phyloP scores from a whole-genome alignment of 768 basidiomycete genomes.

The Tubosaeta brunneosetosa region DNA sequence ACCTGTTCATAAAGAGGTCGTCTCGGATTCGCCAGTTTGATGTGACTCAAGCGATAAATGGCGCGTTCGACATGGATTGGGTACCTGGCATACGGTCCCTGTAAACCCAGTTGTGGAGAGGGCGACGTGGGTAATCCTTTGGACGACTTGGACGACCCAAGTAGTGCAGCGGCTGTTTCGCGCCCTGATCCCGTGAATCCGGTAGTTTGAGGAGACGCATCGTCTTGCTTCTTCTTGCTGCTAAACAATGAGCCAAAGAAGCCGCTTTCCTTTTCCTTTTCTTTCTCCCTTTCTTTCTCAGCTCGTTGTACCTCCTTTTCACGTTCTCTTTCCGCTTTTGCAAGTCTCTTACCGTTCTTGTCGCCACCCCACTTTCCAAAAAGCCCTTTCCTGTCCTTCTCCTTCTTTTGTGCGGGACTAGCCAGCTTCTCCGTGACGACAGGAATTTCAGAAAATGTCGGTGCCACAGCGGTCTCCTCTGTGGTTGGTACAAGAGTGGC shows the following conservation, averaged over 20 bases:
- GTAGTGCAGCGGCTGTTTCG: conserved; percentile 81
- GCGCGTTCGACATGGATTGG: conserved; percentile 99
- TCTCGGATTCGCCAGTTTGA: conserved; percentile 96
- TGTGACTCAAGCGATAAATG: conserved; percentile 95
- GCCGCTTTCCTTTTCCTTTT: conserved; percentile 58
- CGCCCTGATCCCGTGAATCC: conserved; percentile 54
- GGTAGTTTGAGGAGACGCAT: conserved; percentile 40
- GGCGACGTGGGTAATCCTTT: conserved; percentile 59
- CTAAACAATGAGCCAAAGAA: conserved; percentile 94
- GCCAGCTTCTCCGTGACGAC: conserved; percentile 13
- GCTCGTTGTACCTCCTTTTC: conserved; percentile 44
- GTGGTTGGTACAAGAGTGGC: conserved; percentile 23
- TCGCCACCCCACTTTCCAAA: conserved; percentile 63
- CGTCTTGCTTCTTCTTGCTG: conserved; percentile 82
- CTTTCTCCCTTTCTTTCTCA: conserved; percentile 44
- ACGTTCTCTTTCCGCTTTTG: conserved; percentile 37
- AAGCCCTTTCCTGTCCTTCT: conserved; percentile 71
- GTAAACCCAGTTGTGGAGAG: conserved; percentile 45
- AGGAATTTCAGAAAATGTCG: conserved; percentile 23
- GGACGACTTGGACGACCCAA: conserved; percentile 79
- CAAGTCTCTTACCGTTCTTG: conserved; percentile 57
- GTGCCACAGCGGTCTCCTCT: conserved; percentile 24
- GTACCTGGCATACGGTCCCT: conserved; percentile 66
- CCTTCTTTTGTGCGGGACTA: conserved; percentile 45
- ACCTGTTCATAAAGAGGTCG: conserved; percentile 97